Evolutionary conservation across 768 basidiomycete species (phyloP).

Genomic region (Tulasnella sp.): DNA sequence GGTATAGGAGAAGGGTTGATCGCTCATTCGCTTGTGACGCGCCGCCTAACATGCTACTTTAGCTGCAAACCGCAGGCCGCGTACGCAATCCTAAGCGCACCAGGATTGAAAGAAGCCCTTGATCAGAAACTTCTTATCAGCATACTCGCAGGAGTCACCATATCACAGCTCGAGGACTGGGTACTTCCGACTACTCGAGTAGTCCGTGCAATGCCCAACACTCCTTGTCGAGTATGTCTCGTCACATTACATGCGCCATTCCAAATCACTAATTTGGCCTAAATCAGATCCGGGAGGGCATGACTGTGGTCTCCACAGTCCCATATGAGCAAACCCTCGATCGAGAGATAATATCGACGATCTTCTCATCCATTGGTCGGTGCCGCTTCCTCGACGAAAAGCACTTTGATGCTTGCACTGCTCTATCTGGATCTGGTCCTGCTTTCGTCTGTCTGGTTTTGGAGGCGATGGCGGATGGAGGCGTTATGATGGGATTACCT

Average conservation of each 20-base stretch:
- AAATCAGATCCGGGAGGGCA: conserved; percentile 89
- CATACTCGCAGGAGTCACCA: conserved; percentile 94
- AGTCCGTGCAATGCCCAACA: conserved; percentile 97
- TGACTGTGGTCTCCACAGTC: conserved; percentile 85
- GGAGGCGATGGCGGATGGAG: conserved; percentile 98
- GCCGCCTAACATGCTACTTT: neutral
- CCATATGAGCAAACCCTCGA: conserved; percentile 37
- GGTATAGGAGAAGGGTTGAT: conserved; percentile 40
- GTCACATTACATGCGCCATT: too few species aligned
- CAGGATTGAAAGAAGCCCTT: conserved; percentile 73
- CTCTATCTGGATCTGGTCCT: conserved; percentile 89
- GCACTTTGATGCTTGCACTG: conserved; percentile 97
- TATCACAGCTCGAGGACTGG: conserved; percentile 66
- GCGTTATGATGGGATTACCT: conserved; percentile 99
- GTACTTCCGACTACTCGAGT: conserved; percentile 70
- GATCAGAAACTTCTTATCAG: conserved; percentile 89
- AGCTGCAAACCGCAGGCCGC: conserved; percentile 95
- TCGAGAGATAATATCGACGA: conserved; percentile 68
- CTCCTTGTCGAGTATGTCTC: conserved; percentile 73
- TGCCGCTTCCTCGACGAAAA: conserved; percentile 96
- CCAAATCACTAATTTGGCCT: neutral
- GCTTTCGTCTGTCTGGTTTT: conserved; percentile 95
- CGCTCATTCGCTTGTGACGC: neutral
- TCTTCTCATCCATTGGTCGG: conserved; percentile 94
- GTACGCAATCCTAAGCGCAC: conserved; percentile 53